Evolutionary conservation across 2,329 filamentous ascomycete genomes (phyloP), one percentile per base, ranked within the genome.

Genomic region (Phaeosphaeria sp.): DNA sequence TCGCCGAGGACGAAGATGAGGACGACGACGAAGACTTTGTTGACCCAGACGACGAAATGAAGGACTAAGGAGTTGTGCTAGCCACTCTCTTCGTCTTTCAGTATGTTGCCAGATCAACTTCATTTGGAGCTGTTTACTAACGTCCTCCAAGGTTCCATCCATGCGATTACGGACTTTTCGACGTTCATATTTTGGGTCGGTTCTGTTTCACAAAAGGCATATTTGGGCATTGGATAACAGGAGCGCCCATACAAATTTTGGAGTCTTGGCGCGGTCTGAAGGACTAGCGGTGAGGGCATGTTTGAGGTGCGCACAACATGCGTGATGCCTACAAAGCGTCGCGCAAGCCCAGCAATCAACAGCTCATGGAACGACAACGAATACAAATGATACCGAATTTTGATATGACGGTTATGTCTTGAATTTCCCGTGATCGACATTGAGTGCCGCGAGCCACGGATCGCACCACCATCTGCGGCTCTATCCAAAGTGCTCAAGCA

Each of bases 11-110:
- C n/a, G 89, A 91, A 7, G 90, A 93, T 5, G 90, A 92, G 15
- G 89, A 94, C 27, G 92, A 95, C 0, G 90, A 91, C 58, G 90
- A 86, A 22, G 81, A 82, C 66, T 89, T 89, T 75, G 82, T 89
- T 73, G 87, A 86, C 50, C 76, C 84, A 41, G 85, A 85, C 60
- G 89, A 91, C 63, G 87, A 88, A 79, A 92, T 92, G 90, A 84
- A 89, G 71, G 86, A 89, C 50, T 80, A 76, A 60, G 49, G 46
- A 39, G 52, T 39, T 54, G 55, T 36, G 46, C 33, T 18, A 13
- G n/a, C 10, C 17, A 55, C 52, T 51, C 56, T 62, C 55, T 58
- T 53, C 48, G 51, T 62, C 58, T 62, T 61, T 58, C 54, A 60
- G 69, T 74, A 71, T 15, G 68, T 42, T 41, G 52, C 46, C 33